phyloP scores from a whole-genome alignment of 495 filamentous ascomycete species.

The Trichoderma virens region DNA sequence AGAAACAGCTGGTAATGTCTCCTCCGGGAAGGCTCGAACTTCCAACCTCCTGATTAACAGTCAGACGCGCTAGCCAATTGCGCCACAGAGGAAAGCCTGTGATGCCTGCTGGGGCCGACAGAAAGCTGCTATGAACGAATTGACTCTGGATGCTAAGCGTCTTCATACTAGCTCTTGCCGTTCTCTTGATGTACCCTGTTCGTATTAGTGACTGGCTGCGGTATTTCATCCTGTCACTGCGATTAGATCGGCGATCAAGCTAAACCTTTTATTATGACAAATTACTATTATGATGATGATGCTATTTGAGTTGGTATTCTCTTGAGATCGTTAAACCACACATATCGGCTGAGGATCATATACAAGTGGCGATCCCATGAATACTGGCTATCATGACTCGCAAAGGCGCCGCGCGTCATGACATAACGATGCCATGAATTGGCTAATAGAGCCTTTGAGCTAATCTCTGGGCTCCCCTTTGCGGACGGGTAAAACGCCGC shows the following conservation, averaged over 20 bases:
- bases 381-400: conserved; percentile 31
- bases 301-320: conserved; percentile 17
- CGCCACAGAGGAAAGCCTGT: conserved; percentile 2
- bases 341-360: conserved; percentile 33
- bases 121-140: not conserved
- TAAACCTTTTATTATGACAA: no score
- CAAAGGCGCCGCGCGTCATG: conserved; percentile 28
- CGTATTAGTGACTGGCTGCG: no score
- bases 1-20: not conserved
- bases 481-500: conserved; percentile 25
- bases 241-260: no score
- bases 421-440: conserved; percentile 30
- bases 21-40: conserved; percentile 9
- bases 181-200: no score
- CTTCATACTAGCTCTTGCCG: no score
- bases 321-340: conserved; percentile 38
- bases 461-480: conserved; percentile 18
- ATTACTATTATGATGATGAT: not conserved
- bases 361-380: conserved; percentile 37
- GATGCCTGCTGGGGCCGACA: not conserved
- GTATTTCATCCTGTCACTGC: no score
- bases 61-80: conserved; percentile 9
- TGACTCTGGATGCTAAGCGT: not conserved
- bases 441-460: conserved; percentile 24
- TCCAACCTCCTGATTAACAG: conserved; percentile 9